These are phyloP conservation scores for Claviceps sp. DNA, from an alignment of 2,329 filamentous ascomycete genomes.

Conservation along the genomic window DNA sequence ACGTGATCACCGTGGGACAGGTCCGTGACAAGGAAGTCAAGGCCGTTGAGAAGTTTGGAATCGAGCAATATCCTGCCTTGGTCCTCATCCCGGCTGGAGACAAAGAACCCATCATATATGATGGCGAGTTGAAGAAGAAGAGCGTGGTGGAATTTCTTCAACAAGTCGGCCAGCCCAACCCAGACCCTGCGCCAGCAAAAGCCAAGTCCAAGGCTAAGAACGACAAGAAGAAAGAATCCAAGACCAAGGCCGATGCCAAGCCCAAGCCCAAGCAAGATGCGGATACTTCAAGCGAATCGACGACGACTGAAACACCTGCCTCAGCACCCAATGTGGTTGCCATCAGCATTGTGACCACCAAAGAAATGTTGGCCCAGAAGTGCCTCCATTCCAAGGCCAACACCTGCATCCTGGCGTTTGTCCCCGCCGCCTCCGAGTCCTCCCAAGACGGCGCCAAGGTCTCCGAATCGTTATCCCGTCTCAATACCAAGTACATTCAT, in stretches of 20 bases:
- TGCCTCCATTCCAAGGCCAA: constrained; percentile 66
- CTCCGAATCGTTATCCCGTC: constrained; percentile 52
- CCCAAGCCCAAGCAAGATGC: constrained; percentile 22
- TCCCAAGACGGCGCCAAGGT: constrained; percentile 41
- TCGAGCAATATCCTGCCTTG: constrained; percentile 67
- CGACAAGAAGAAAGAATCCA: constrained; percentile 11
- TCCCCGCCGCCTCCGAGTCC: constrained; percentile 38
- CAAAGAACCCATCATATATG: constrained; percentile 56
- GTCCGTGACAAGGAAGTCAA: constrained; percentile 67
- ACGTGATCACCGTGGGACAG: constrained; percentile 66
- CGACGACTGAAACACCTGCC: constrained; percentile 7
- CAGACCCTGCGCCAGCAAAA: constrained; percentile 43
- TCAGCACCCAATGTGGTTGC: constrained; percentile 33
- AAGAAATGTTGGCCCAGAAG: constrained; percentile 49
- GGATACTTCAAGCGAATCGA: constrained; percentile 23
- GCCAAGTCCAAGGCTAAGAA: constrained; percentile 24
- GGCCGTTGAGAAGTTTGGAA: constrained; percentile 58
- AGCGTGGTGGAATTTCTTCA: constrained; percentile 71
- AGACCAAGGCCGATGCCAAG: constrained; percentile 18
- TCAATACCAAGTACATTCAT: constrained; percentile 61
- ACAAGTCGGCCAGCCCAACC: constrained; percentile 65
- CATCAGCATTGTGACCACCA: constrained; percentile 51
- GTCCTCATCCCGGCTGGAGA: constrained; percentile 63
- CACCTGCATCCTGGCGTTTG: constrained; percentile 70
- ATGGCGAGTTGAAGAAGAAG: constrained; percentile 76